These are phyloP conservation scores for Cucumis hystrix DNA, from an alignment of 306 rosid species.

Conservation along the genomic window DNA sequence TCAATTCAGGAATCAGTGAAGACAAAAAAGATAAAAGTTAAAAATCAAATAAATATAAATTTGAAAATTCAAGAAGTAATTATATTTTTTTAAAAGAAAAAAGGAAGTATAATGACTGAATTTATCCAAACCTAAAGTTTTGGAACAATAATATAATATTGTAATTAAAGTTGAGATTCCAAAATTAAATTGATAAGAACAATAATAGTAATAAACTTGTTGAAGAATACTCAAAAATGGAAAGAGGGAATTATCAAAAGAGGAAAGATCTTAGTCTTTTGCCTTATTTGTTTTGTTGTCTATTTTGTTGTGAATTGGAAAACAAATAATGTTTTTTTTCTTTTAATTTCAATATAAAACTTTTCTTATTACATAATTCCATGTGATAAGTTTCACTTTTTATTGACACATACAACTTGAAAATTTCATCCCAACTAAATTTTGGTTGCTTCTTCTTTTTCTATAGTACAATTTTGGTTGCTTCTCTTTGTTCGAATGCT, in stretches of 20 bases:
- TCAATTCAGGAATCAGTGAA: too few species aligned
- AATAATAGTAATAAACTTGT: too few species aligned
- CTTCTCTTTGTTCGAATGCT: background rate
- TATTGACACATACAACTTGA: background rate
- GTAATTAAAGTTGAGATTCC: background rate
- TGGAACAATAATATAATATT: background rate
- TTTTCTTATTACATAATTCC: background rate
- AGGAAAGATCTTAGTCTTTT: background rate
- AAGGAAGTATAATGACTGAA: too few species aligned
- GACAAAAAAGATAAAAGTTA: too few species aligned
- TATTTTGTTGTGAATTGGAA: background rate
- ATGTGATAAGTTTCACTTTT: background rate
- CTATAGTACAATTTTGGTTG: background rate
- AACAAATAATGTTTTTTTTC: background rate
- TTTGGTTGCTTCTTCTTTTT: background rate
- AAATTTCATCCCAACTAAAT: background rate
- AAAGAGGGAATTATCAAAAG: background rate
- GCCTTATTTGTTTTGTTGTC: background rate
- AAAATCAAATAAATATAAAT: too few species aligned
- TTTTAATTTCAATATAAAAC: background rate
- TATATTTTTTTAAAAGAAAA: too few species aligned
- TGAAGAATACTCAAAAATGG: background rate
- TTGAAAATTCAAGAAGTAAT: too few species aligned
- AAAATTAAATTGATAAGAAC: background rate
- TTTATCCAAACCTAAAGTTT: too few species aligned